phyloP scores from a whole-genome alignment of 257 asterid species.

The Solanum chmielewskii region DNA sequence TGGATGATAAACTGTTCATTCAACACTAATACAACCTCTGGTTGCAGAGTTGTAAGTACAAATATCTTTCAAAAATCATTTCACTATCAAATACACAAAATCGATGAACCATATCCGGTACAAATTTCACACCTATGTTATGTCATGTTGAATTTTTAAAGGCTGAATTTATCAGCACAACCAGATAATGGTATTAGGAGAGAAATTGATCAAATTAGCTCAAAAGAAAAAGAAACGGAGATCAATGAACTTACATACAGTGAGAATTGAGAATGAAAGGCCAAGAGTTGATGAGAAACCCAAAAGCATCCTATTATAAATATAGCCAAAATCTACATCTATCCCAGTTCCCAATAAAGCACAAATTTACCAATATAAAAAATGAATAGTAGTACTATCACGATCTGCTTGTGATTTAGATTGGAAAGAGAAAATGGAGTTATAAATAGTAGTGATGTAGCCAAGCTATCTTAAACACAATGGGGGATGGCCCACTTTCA shows the following conservation, averaged over 20 bases:
- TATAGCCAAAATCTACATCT: not conserved
- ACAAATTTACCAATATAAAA: conserved; percentile 8
- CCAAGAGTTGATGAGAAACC: not conserved
- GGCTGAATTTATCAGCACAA: too few species aligned
- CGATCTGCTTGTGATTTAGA: not conserved
- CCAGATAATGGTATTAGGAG: not conserved
- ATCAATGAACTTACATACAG: not conserved
- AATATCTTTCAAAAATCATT: not conserved
- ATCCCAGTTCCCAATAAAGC: conserved; percentile 32
- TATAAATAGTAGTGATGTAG: not conserved
- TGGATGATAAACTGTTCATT: not conserved
- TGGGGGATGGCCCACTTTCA: conserved; percentile 28
- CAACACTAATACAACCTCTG: not conserved
- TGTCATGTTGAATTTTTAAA: too few species aligned
- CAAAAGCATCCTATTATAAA: not conserved
- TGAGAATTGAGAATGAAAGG: not conserved
- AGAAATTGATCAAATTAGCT: not conserved
- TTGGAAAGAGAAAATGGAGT: conserved; percentile 2
- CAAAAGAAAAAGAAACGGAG: not conserved
- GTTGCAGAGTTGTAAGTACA: too few species aligned
- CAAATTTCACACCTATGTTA: not conserved
- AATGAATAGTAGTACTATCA: not conserved
- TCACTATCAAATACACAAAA: not conserved
- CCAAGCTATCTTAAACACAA: not conserved
- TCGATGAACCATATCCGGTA: not conserved